phyloP scores from a whole-genome alignment of 2,329 filamentous ascomycete species.

The Pezicula neosporulosa region DNA sequence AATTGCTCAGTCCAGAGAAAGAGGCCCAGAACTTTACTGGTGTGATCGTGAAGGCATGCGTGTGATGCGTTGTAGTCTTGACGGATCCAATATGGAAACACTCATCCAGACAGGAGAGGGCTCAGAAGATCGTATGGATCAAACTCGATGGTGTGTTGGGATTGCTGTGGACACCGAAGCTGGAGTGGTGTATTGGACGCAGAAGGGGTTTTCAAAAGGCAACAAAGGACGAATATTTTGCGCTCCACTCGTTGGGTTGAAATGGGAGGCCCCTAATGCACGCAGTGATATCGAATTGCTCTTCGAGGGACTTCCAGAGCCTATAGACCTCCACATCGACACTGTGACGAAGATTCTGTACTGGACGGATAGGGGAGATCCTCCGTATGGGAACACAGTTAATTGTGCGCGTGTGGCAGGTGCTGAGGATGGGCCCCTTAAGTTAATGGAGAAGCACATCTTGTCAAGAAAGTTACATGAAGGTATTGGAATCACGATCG shows the following conservation, averaged over 20 bases:
- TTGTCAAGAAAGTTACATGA: constrained; percentile 38
- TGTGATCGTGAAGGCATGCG: constrained; percentile 42
- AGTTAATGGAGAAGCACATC: constrained; percentile 12
- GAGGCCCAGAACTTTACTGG: constrained; percentile 32
- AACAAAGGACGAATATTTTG: constrained; percentile 48
- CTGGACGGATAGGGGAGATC: constrained; percentile 60
- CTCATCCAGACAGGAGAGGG: constrained; percentile 23
- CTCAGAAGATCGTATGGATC: constrained; percentile 6
- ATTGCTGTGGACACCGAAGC: constrained; percentile 41
- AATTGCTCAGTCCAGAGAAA: constrained; percentile 9
- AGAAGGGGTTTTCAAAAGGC: constrained; percentile 52
- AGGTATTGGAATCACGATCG: constrained; percentile 42
- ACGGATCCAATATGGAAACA: constrained; percentile 34
- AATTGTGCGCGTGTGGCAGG: constrained; percentile 32
- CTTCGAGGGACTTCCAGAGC: constrained; percentile 47
- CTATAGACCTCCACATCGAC: constrained; percentile 55
- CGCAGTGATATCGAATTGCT: constrained; percentile 14
- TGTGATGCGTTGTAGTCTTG: constrained; percentile 35
- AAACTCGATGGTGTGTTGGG: constrained; percentile 50
- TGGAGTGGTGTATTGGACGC: constrained; percentile 56
- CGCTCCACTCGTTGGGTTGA: constrained; percentile 37
- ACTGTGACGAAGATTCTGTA: constrained; percentile 42
- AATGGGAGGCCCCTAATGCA: constrained; percentile 20
- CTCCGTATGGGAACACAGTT: constrained; percentile 50
- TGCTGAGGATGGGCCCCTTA: background rate